Conservation (phyloP, 345 rosid species). For the Noccaea caerulescens region DNA sequence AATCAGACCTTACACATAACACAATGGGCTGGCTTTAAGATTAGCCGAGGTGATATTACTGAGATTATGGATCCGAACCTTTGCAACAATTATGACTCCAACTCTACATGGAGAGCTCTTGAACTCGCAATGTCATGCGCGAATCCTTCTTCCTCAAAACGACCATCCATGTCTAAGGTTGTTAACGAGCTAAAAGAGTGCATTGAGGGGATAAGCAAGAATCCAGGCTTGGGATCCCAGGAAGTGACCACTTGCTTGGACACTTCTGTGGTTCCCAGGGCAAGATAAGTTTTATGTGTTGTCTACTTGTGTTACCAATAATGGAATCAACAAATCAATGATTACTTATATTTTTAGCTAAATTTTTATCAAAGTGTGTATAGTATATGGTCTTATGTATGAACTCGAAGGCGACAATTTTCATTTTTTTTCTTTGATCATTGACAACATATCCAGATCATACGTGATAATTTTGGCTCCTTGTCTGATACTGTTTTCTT, state of each 20-base stretch:
- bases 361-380: background rate
- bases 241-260: background rate
- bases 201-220: background rate
- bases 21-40: constrained; percentile 25
- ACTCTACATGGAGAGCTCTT: constrained; percentile 40
- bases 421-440: too few species aligned
- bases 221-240: background rate
- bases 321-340: background rate
- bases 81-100: background rate
- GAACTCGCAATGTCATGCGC: constrained; percentile 36
- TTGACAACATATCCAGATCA: too few species aligned
- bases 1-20: constrained; percentile 10
- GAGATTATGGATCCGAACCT: constrained; percentile 36
- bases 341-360: background rate
- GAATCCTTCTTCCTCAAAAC: constrained; percentile 3
- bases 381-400: too few species aligned
- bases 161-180: constrained; percentile 39
- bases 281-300: constrained; percentile 23
- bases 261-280: background rate
- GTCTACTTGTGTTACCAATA: background rate
- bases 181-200: constrained; percentile 28
- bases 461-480: too few species aligned
- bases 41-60: constrained; percentile 8
- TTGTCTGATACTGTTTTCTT: too few species aligned
- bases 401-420: too few species aligned